phyloP scores from a whole-genome alignment of 2,329 filamentous ascomycete genomes.

The Bretziella fagacearum region DNA sequence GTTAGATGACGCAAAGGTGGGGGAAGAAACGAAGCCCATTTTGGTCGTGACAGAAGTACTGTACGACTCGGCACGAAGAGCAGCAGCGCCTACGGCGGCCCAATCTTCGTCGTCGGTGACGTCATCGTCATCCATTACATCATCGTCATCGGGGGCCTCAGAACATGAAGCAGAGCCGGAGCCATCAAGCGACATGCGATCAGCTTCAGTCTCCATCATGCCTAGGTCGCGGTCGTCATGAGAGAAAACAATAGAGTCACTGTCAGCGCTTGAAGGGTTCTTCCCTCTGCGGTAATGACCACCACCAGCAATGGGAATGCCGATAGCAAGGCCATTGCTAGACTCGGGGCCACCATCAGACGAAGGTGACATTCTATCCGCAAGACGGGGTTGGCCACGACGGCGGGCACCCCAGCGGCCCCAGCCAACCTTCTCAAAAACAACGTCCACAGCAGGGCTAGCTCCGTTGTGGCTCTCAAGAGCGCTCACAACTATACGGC shows the following conservation, averaged over 20 bases:
- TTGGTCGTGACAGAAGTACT: conserved; percentile 30
- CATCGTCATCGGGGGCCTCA: conserved; percentile 51
- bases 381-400: conserved; percentile 42
- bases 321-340: conserved; percentile 26
- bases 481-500: conserved; percentile 80
- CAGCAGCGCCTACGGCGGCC: conserved; percentile 74
- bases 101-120: conserved; percentile 93
- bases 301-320: conserved; percentile 39
- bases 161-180: conserved; percentile 58
- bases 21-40: conserved; percentile 26
- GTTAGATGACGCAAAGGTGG: conserved; percentile 31
- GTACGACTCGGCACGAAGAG: conserved; percentile 54
- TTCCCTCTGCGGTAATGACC: conserved; percentile 24
- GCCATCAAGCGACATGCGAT: conserved; percentile 80
- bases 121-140: conserved; percentile 55
- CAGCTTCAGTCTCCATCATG: conserved; percentile 70
- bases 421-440: conserved; percentile 95
- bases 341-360: conserved; percentile 22
- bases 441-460: conserved; percentile 49
- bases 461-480: conserved; percentile 53
- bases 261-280: conserved; percentile 41
- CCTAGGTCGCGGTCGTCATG: conserved; percentile 49
- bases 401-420: conserved; percentile 81
- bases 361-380: conserved; percentile 21
- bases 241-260: conserved; percentile 57